Percentiles rank a stretch among this genome's conserved stretches.
These are phyloP conservation scores for Colletotrichum graminicola DNA, from an alignment of 2,329 filamentous ascomycete species.

Conservation along the genomic window DNA sequence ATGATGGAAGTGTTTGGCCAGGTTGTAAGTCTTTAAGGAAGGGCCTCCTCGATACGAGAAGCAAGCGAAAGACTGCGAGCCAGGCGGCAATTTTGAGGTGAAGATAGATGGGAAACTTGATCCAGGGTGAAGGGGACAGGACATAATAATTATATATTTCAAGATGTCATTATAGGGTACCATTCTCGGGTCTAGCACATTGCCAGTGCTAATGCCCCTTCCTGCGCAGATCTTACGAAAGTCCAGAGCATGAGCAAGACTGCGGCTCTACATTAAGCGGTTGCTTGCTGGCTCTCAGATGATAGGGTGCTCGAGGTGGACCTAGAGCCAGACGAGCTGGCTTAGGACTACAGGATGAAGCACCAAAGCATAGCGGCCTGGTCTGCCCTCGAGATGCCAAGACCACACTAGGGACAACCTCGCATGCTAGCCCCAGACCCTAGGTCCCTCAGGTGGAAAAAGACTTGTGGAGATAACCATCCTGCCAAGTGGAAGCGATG, in stretches of 20 bases:
- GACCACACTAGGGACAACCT: conserved; percentile 23
- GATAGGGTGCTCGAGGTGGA: not conserved
- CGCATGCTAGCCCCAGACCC: not conserved
- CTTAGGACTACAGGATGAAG: not conserved
- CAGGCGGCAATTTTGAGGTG: not conserved
- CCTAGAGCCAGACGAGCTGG: not conserved
- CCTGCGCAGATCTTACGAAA: not conserved
- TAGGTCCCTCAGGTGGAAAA: conserved; percentile 19
- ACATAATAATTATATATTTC: not conserved
- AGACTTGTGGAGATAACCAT: conserved; percentile 16
- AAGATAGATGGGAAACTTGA: not conserved
- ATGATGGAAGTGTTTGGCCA: conserved; percentile 15
- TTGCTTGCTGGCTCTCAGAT: conserved; percentile 9
- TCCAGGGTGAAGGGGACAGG: too few species aligned
- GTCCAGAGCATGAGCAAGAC: not conserved
- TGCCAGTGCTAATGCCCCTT: not conserved
- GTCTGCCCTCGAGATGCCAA: conserved; percentile 8
- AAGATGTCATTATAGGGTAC: not conserved
- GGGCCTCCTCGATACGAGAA: conserved; percentile 7
- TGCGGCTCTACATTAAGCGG: not conserved
- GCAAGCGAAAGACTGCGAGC: conserved; percentile 6
- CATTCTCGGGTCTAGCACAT: not conserved
- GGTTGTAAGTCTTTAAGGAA: conserved; percentile 3
- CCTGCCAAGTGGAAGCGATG: conserved; percentile 19
- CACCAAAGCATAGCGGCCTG: conserved; percentile 29